These are phyloP conservation scores for Colletotrichum euphorbiae DNA, from an alignment of 2,329 filamentous ascomycete genomes.

Conservation along the genomic window DNA sequence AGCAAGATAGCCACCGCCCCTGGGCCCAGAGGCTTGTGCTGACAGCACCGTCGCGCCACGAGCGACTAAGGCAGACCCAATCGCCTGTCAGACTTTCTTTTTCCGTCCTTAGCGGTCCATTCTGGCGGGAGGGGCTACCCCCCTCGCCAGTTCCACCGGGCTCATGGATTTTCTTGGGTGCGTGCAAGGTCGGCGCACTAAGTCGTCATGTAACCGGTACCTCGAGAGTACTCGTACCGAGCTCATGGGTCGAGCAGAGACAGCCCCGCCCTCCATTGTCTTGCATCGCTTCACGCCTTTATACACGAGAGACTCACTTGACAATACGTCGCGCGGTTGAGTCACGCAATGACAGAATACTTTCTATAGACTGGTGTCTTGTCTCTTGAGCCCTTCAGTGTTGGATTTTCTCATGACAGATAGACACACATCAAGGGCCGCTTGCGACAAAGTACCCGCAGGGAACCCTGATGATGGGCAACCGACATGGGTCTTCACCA, in stretches of 20 bases:
- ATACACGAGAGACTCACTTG: conserved; percentile 16
- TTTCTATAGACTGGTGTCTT: background rate
- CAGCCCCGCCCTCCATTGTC: conserved; percentile 38
- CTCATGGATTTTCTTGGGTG: conserved; percentile 35
- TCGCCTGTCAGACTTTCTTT: conserved; percentile 40
- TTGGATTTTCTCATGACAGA: conserved; percentile 15
- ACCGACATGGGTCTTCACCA: background rate
- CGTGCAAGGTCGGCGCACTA: conserved; percentile 8
- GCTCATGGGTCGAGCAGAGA: conserved; percentile 38
- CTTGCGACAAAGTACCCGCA: conserved; percentile 15
- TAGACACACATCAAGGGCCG: conserved; percentile 4
- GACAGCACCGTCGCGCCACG: conserved; percentile 30
- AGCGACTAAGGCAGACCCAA: conserved; percentile 37
- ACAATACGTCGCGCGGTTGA: conserved; percentile 2
- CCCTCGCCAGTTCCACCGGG: conserved; percentile 30
- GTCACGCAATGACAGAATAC: conserved; percentile 9
- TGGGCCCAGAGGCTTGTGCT: conserved; percentile 36
- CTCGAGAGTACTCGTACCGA: conserved; percentile 32
- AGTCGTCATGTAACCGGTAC: conserved; percentile 23
- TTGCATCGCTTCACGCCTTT: conserved; percentile 14
- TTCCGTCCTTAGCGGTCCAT: conserved; percentile 41
- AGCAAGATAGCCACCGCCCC: conserved; percentile 19
- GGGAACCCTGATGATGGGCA: conserved; percentile 4
- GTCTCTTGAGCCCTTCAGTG: conserved; percentile 14
- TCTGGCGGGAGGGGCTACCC: conserved; percentile 39